Evolutionary conservation across 2,329 filamentous ascomycete species (phyloP), one percentile per base, ranked within the genome.

Genomic region (Aspergillus pseudoterreus): DNA sequence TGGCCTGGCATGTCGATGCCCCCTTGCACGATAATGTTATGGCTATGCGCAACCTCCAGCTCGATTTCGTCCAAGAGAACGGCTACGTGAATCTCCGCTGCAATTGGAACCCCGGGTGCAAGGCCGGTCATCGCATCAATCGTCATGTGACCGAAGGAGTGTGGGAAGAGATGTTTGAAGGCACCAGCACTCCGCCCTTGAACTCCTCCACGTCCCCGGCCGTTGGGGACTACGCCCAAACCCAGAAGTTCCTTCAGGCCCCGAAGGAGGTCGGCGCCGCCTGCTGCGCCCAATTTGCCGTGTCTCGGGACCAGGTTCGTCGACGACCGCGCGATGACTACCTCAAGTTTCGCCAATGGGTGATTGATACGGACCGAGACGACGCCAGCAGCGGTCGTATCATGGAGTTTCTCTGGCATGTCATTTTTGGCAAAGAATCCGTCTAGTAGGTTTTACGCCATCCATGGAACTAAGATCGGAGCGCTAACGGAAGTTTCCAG

Each of bases 261-360:
- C 81, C 82, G 0, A 63, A 71, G 1, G 61, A 75, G 10, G 74
- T 85, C 8, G 81, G 76, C 2, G 77, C 79, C 4, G 75, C 81
- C n/a, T 86, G 83, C 63, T 86, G 83, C 65, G 82, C 82, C 15
- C 84, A 87, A 65, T 87, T 87, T 55, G 84, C 80, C 0, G 78
- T 86, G 6, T 80, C 81, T 3, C 71, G 75, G 6, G 75, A 80
- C 6, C 76, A 76, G 43, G 74, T 86, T 27, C 72, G 62, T 6
- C 64, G 68, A 43, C 71, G 81, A 32, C 74, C 80, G 3, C 66
- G 67, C 42, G 71, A 72, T 9, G 80, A 82, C 52, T 87, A 86
- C 57, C 61, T 80, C 14, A 75, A 74, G 36, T 81, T 79, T 62
- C 74, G 82, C 4, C 69, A 83, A 43, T 87, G 84, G 84, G 57